phyloP scores from a whole-genome alignment of 2,329 filamentous ascomycete genomes.

The Penicillium capsulatum region DNA sequence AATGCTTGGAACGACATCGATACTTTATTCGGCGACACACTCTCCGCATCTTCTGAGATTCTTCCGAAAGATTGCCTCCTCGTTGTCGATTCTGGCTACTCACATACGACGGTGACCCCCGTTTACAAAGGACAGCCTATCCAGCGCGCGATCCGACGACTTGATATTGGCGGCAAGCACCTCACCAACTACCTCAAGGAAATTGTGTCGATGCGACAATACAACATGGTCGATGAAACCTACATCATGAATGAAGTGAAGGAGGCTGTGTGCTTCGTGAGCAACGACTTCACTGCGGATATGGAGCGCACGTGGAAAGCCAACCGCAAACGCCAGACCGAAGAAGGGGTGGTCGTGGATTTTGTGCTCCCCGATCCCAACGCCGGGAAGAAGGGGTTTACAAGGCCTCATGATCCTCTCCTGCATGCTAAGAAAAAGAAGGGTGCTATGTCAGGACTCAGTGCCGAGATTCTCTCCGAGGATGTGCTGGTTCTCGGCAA shows the following conservation, averaged over 20 bases:
- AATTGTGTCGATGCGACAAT: constrained; percentile 82
- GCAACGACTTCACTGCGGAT: constrained; percentile 68
- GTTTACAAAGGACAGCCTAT: constrained; percentile 75
- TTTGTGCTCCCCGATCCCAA: constrained; percentile 86
- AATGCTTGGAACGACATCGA: constrained; percentile 80
- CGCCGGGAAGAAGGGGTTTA: constrained; percentile 59
- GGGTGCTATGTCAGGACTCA: constrained; percentile 45
- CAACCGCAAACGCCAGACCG: constrained; percentile 46
- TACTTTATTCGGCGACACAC: constrained; percentile 60
- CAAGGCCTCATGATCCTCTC: constrained; percentile 72
- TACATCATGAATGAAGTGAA: constrained; percentile 96
- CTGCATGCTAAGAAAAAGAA: constrained; percentile 53
- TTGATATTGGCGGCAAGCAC: constrained; percentile 89
- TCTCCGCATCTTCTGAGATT: constrained; percentile 35
- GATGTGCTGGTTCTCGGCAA: constrained; percentile 84
- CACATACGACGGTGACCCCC: constrained; percentile 85
- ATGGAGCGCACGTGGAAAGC: constrained; percentile 83
- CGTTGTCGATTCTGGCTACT: constrained; percentile 87
- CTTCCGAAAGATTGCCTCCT: constrained; percentile 74
- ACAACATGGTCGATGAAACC: constrained; percentile 91
- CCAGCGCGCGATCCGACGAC: constrained; percentile 73
- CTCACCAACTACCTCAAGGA: constrained; percentile 91
- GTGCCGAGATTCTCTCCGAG: constrained; percentile 55
- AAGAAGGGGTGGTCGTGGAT: constrained; percentile 66
- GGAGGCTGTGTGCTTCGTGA: constrained; percentile 80